A percentile compares a stretch with the other conserved stretches of the same genome.
Conservation (phyloP, 352 stramenopile species). For the Pythium aphanidermatum region DNA sequence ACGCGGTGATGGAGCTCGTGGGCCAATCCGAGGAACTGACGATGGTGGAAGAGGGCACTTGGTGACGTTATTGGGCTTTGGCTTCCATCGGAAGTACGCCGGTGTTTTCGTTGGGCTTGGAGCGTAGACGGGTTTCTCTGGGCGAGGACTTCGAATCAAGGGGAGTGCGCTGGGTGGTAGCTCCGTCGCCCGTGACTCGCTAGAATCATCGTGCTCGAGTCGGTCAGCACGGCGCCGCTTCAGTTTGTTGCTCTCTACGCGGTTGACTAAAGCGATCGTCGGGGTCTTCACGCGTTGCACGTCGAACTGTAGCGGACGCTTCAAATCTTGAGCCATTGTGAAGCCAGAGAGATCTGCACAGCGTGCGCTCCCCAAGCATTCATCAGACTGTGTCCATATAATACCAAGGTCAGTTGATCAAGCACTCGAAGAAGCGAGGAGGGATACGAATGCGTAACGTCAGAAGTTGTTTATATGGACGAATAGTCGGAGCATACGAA, state of each 20-base stretch:
- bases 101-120: constrained; percentile 40
- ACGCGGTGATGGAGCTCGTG: constrained; percentile 3
- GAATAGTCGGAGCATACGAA: too few species aligned
- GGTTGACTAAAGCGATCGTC: constrained; percentile 42
- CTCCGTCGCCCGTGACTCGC: not conserved
- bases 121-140: constrained; percentile 32
- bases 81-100: constrained; percentile 64
- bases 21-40: not conserved
- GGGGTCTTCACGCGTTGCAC: constrained; percentile 34
- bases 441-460: too few species aligned
- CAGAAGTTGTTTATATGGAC: too few species aligned
- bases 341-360: not conserved
- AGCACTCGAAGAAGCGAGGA: too few species aligned
- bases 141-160: constrained; percentile 36
- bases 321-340: constrained; percentile 48
- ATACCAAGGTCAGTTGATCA: not conserved
- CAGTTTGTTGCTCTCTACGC: constrained; percentile 34
- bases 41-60: not conserved
- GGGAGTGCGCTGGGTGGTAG: constrained; percentile 41
- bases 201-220: constrained; percentile 11
- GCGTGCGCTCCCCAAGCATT: not conserved
- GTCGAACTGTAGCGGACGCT: constrained; percentile 46
- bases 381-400: not conserved
- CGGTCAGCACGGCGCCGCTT: constrained; percentile 19
- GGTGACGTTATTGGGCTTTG: constrained; percentile 6